Conservation (phyloP, 176 grass and related monocot genomes). For the Cocos nucifera region DNA sequence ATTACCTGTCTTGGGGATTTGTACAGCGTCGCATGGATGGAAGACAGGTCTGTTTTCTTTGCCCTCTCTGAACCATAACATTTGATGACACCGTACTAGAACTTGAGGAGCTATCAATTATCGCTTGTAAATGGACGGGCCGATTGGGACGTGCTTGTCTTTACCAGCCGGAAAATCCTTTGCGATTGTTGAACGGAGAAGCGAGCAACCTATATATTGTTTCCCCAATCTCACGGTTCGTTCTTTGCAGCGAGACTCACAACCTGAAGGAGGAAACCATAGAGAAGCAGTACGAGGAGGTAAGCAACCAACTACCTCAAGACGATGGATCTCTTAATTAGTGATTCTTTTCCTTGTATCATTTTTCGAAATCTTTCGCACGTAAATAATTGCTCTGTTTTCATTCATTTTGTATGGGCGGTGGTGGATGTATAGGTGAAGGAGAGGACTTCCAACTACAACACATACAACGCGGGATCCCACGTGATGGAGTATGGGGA, state of each 20-base stretch:
- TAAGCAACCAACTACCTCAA: constrained; percentile 22
- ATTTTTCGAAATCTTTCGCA: no score
- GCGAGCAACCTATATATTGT: neutral
- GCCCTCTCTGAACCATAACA: no score
- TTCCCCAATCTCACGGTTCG: neutral
- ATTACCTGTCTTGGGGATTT: constrained; percentile 74
- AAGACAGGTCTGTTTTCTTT: constrained; percentile 53
- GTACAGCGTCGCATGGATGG: constrained; percentile 97
- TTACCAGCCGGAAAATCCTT: no score
- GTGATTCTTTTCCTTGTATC: no score
- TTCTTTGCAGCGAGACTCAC: constrained; percentile 59
- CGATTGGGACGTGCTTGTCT: no score
- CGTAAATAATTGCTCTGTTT: no score
- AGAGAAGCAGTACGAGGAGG: constrained; percentile 56
- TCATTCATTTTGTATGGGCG: no score
- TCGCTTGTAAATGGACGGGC: no score
- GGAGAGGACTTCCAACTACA: constrained; percentile 51
- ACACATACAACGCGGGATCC: constrained; percentile 34
- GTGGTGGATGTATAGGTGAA: constrained; percentile 45
- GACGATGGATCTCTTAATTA: no score
- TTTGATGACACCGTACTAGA: no score
- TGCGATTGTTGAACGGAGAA: no score
- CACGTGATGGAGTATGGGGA: constrained; percentile 98
- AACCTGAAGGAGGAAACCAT: constrained; percentile 79
- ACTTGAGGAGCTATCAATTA: no score